Evolutionary conservation across 345 rosid species (phyloP), one percentile per base, ranked within the genome.

Genomic region (Euphorbia tirucalli): DNA sequence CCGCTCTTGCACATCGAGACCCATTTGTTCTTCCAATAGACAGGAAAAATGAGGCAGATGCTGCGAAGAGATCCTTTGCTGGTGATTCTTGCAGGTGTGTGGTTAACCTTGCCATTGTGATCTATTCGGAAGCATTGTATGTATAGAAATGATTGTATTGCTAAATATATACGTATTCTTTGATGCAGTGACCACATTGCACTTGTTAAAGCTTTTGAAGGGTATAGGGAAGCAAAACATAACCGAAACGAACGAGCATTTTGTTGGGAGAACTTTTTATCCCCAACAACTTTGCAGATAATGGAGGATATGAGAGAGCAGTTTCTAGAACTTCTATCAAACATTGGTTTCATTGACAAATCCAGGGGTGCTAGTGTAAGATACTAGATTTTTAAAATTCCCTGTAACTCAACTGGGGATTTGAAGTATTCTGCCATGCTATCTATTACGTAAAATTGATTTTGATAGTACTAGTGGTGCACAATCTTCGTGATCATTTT

Each of bases 261-360:
- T 76, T 94, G 97, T 75, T 94, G 98, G 97, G 87, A 94, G 65
- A 85, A 89, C 63, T 94, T 81, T 80, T 82, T 94, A 43, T 94
- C 98, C 69, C 90, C 88, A 2, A 64, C 84, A 64, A 92, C 98
- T 77, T 79, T 94, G 86, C 84, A 78, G 86, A 89, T 90, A 97
- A 89, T 94, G 89, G 97, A 92, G 77, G 97, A 88, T 68, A 92
- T 92, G 98, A 92, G 97, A 81, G 88, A 78, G 81, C 97, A 92
- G 84, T 94, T 94, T 76, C 84, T 90, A 58, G 88, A 85, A 83
- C 86, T 92, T 31, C 85, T 94, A 64, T 88, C 96, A 31, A 91
- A 85, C 75, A 94, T 89, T 64, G 98, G 98, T 57, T 90, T 94
- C n/a, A 91, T 94, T 0, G 91, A 92, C 90, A 94, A 87, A 83